phyloP scores from a whole-genome alignment of 2,329 filamentous ascomycete genomes.

The Venturia effusa region DNA sequence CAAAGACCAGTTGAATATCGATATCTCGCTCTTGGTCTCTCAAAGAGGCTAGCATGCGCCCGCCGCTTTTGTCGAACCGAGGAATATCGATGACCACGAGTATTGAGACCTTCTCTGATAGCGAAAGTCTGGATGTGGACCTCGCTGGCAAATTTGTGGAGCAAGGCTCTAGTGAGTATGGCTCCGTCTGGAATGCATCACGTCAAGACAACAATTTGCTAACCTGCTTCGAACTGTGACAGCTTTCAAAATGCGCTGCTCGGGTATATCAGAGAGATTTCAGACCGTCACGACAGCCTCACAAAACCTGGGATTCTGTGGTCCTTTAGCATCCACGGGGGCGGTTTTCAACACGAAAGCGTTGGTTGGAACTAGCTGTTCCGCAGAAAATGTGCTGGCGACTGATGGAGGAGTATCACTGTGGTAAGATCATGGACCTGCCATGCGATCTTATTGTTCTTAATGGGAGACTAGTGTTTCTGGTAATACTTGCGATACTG shows the following conservation, averaged over 20 bases:
- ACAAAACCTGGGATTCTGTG: background rate
- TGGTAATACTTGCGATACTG: background rate
- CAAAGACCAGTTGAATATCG: too few species aligned
- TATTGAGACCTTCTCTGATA: too few species aligned
- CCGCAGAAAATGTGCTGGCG: too few species aligned
- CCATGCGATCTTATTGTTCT: background rate
- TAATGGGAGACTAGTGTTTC: background rate
- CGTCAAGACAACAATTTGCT: too few species aligned
- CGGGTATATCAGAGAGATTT: background rate
- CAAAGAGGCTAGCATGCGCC: background rate
- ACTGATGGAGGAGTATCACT: too few species aligned
- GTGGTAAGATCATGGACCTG: background rate
- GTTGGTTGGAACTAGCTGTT: background rate
- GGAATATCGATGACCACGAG: too few species aligned
- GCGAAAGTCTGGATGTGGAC: too few species aligned
- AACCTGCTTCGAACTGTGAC: too few species aligned
- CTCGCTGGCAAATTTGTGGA: background rate
- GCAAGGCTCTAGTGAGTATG: background rate
- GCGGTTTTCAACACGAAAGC: too few species aligned
- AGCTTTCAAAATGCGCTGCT: background rate
- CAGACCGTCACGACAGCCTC: background rate
- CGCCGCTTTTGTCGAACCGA: too few species aligned
- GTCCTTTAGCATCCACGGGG: too few species aligned
- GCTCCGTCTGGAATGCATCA: background rate
- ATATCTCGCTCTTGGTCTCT: background rate